phyloP scores from a whole-genome alignment of 495 filamentous ascomycete species.

The Xylaria sp. region DNA sequence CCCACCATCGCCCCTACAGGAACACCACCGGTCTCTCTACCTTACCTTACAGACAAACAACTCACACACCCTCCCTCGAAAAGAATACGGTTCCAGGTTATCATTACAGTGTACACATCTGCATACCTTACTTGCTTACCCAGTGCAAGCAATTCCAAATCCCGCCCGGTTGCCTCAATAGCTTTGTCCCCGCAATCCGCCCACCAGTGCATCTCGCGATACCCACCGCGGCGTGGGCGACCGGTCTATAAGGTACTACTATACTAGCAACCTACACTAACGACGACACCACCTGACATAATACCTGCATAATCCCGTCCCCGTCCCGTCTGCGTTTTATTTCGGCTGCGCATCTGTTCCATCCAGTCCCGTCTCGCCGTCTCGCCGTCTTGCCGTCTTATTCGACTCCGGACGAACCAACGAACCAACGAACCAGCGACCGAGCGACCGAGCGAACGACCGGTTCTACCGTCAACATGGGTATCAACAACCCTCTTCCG shows the following conservation, averaged over 20 bases:
- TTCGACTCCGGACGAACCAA: not conserved
- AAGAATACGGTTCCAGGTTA: too few relatives aligned
- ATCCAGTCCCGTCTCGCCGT: not conserved
- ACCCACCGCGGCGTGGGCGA: constrained; percentile 24
- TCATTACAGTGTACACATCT: too few relatives aligned
- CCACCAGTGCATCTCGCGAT: constrained; percentile 18
- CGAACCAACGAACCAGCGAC: constrained; percentile 8
- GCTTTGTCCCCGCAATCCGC: constrained; percentile 19
- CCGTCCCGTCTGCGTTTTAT: not conserved
- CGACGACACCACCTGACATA: constrained; percentile 20
- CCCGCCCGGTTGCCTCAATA: constrained; percentile 3
- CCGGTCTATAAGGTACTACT: too few relatives aligned
- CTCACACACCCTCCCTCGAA: not conserved
- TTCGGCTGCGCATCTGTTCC: constrained; percentile 5
- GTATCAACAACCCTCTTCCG: constrained; percentile 65
- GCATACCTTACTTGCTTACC: not conserved
- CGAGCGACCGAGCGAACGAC: constrained; percentile 3
- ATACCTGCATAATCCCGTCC: constrained; percentile 17
- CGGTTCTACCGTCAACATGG: constrained; percentile 46
- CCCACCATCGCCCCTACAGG: too few relatives aligned
- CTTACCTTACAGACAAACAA: not conserved
- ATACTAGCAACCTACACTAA: too few relatives aligned
- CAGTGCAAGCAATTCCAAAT: constrained; percentile 15
- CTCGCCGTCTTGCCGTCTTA: too few relatives aligned
- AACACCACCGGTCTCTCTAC: too few relatives aligned